Evolutionary conservation across 2,329 filamentous ascomycete species (phyloP).

Genomic region (Paecilomyces dactylethromorphus): DNA sequence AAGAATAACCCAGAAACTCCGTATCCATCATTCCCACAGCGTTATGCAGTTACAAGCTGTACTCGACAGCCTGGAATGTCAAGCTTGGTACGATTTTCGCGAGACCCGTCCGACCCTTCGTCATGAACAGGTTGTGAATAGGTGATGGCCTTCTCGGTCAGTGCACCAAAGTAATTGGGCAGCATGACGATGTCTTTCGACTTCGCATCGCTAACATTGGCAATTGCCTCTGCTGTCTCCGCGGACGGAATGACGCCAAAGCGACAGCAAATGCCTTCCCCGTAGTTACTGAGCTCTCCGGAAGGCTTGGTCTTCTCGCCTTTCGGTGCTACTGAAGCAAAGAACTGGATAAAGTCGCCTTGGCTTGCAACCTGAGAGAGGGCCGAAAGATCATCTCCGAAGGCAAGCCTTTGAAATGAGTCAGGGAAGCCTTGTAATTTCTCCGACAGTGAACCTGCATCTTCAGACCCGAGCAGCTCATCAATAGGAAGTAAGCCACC

Average conservation of each 20-base stretch:
- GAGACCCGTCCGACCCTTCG: neutral
- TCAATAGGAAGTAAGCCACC: constrained; percentile 13
- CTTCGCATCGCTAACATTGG: neutral
- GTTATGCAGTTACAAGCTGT: constrained; percentile 10
- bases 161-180: constrained; percentile 29
- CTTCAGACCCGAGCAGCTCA: constrained; percentile 15
- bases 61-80: constrained; percentile 28
- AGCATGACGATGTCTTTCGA: constrained; percentile 16
- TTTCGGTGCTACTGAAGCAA: constrained; percentile 25
- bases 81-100: constrained; percentile 21
- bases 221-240: constrained; percentile 9
- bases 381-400: constrained; percentile 26
- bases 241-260: constrained; percentile 27
- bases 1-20: neutral
- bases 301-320: neutral
- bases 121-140: constrained; percentile 9
- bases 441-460: constrained; percentile 1
- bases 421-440: constrained; percentile 10
- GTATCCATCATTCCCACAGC: neutral
- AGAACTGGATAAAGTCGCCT: constrained; percentile 37
- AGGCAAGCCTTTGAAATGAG: constrained; percentile 13
- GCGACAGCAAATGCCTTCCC: constrained; percentile 14
- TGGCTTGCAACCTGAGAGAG: constrained; percentile 32
- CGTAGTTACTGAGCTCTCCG: neutral
- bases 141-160: constrained; percentile 34